phyloP scores from a whole-genome alignment of 2,329 filamentous ascomycete species.

The Xylaria digitata region DNA sequence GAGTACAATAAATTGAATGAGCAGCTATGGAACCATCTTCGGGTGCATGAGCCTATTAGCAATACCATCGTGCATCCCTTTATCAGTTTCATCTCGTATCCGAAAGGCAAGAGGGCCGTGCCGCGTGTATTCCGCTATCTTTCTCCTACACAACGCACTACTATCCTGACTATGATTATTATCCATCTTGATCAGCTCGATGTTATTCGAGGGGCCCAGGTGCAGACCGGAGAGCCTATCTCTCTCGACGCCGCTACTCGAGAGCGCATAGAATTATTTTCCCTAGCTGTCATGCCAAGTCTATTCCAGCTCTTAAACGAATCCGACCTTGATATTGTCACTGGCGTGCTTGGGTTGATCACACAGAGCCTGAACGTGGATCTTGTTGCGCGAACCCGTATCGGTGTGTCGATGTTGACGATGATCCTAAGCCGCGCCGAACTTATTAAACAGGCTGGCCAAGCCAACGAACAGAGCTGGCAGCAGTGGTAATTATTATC shows the following conservation, averaged over 20 bases:
- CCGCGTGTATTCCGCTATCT: constrained; percentile 95
- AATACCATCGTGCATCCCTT: constrained; percentile 86
- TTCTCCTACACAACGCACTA: constrained; percentile 90
- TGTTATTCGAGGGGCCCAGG: constrained; percentile 84
- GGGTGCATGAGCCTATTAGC: constrained; percentile 92
- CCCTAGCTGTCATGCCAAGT: constrained; percentile 86
- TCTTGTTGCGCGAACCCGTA: constrained; percentile 84
- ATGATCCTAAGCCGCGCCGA: constrained; percentile 95
- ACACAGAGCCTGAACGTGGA: constrained; percentile 85
- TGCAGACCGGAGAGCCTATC: constrained; percentile 76
- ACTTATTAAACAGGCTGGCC: constrained; percentile 84
- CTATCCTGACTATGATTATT: constrained; percentile 94
- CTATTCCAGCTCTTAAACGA: constrained; percentile 92
- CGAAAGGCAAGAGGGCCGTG: constrained; percentile 96
- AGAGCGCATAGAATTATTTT: constrained; percentile 93
- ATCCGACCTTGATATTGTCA: constrained; percentile 88
- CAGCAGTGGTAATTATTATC: constrained; percentile 74
- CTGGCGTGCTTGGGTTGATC: constrained; percentile 87
- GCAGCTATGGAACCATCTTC: constrained; percentile 85
- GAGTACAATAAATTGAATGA: constrained; percentile 87
- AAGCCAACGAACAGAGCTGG: constrained; percentile 77
- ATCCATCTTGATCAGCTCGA: constrained; percentile 93
- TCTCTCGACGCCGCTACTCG: constrained; percentile 79
- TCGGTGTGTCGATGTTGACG: constrained; percentile 89
- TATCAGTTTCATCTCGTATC: constrained; percentile 92